Evolutionary conservation across 768 basidiomycete genomes (phyloP).

Genomic region (Mycena chlorophos): DNA sequence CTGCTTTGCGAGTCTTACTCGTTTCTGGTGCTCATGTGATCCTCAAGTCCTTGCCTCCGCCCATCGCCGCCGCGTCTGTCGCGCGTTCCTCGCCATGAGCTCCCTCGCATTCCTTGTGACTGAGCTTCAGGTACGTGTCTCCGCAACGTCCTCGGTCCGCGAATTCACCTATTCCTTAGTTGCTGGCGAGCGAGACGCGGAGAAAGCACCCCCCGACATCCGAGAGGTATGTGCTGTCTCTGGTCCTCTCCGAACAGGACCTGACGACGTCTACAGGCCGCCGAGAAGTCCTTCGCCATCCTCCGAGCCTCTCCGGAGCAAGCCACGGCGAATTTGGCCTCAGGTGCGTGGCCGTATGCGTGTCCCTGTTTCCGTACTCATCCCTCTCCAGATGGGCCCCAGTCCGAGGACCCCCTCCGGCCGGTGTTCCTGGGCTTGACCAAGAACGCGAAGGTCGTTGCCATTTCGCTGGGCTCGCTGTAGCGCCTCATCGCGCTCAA

Average conservation of each 20-base stretch:
- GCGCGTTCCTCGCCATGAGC: conserved; percentile 53
- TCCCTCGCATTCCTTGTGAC: conserved; percentile 71
- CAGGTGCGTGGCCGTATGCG: conserved; percentile 52
- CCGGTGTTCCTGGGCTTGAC: conserved; percentile 95
- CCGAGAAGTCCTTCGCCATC: conserved; percentile 83
- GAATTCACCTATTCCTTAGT: conserved; percentile 41
- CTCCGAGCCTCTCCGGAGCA: conserved; percentile 82
- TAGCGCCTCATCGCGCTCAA: conserved; percentile 87
- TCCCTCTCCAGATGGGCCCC: conserved; percentile 59
- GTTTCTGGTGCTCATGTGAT: no score
- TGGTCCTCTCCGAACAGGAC: neutral
- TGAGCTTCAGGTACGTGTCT: conserved; percentile 60
- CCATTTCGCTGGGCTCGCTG: conserved; percentile 86
- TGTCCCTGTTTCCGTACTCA: conserved; percentile 4
- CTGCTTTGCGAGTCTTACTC: no score
- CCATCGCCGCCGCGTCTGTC: neutral
- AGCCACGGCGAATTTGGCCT: conserved; percentile 67
- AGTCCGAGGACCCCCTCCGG: conserved; percentile 76
- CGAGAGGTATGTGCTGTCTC: conserved; percentile 65
- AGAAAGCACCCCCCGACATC: conserved; percentile 90
- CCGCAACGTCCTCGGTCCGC: conserved; percentile 8
- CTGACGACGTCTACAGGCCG: conserved; percentile 52
- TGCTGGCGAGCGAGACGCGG: conserved; percentile 84
- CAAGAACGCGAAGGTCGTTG: conserved; percentile 90
- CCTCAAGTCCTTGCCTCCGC: neutral